A percentile compares a stretch with the other conserved stretches of the same genome.
Conservation (phyloP, 768 basidiomycete species). For the Macrolepiota albuminosa region DNA sequence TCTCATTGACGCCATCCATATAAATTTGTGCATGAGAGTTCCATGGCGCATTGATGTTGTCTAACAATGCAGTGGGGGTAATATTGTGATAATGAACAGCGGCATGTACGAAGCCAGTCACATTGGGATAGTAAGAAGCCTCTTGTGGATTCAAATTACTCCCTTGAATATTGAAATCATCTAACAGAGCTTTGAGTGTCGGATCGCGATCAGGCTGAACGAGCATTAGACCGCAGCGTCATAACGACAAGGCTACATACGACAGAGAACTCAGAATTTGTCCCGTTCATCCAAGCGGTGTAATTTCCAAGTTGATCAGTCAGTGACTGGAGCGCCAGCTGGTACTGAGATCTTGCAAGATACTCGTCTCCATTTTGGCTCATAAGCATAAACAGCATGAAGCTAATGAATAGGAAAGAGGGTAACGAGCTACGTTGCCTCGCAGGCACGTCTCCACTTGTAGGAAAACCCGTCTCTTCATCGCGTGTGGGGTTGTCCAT, state of each 20-base stretch:
- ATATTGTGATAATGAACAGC: constrained; percentile 60
- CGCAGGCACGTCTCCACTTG: constrained; percentile 23
- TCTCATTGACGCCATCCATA: constrained; percentile 47
- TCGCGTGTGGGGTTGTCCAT: constrained; percentile 28
- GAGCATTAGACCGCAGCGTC: constrained; percentile 1
- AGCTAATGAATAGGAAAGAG: constrained; percentile 67
- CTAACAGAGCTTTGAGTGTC: constrained; percentile 41
- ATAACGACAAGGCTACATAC: constrained; percentile 27
- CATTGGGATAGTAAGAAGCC: constrained; percentile 67
- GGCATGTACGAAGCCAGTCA: constrained; percentile 77
- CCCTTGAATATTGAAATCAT: constrained; percentile 42
- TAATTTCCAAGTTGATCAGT: constrained; percentile 65
- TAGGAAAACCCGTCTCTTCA: constrained; percentile 34
- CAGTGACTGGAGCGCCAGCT: constrained; percentile 56
- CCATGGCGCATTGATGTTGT: constrained; percentile 44
- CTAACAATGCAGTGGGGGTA: constrained; percentile 38
- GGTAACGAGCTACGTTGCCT: constrained; percentile 60
- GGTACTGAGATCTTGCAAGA: constrained; percentile 56
- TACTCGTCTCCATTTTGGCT: constrained; percentile 70
- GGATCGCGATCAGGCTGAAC: constrained; percentile 44
- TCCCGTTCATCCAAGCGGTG: constrained; percentile 71
- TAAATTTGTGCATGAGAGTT: constrained; percentile 42
- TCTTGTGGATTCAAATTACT: constrained; percentile 36
- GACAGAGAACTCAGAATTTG: constrained; percentile 57
- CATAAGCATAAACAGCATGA: constrained; percentile 76